Evolutionary conservation across 805 yeast species (phyloP), one percentile per base, ranked within the genome.

Genomic region (Pichia membranifaciens): DNA sequence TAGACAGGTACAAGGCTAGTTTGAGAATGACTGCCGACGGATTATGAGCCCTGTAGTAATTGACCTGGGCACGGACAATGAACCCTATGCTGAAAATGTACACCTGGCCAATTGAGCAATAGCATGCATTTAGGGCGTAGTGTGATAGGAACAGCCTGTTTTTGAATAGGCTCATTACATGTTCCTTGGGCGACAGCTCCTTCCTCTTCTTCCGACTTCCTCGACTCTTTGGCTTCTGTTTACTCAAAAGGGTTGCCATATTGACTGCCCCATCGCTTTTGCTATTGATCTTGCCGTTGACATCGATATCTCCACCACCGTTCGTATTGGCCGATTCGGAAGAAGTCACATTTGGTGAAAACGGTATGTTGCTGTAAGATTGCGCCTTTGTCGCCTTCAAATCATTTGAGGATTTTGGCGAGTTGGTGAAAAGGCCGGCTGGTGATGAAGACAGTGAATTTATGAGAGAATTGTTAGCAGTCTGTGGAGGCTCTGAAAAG

Each of bases 51-150:
- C 52, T 53, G 12, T 52, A 52, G 32, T 57, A 59, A 51, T 58
- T 64, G 12, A 66, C 62, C 51, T 72, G 74, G 0, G 76, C 72
- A 43, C 68, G 73, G 9, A 82, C 84, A n/a, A 85, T 72, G 56
- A 80, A 84, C 0, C 95, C 95, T 32, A 85, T 81, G 2, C 85
- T 75, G 57, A 73, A 85, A 23, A 85, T 84, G 58, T 84, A 85
- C 62, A 78, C 75, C 59, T 84, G 90, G 3, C 89, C 86, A 38
- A 80, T 68, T 1, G 87, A 82, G 58, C 82, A 76, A 38, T 78
- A 64, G 5, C 76, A 61, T 0, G 85, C 78, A 21, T 82, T 67
- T n/a, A 79, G 69, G 6, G 78, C 39, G 54, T 71, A 81, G 53
- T 79, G 82, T 8, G 73, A 64, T 17, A 81, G 51, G 49, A 80